phyloP scores from a whole-genome alignment of 225 moss, liverwort and hornwort species.

The Physcomitrium patens region DNA sequence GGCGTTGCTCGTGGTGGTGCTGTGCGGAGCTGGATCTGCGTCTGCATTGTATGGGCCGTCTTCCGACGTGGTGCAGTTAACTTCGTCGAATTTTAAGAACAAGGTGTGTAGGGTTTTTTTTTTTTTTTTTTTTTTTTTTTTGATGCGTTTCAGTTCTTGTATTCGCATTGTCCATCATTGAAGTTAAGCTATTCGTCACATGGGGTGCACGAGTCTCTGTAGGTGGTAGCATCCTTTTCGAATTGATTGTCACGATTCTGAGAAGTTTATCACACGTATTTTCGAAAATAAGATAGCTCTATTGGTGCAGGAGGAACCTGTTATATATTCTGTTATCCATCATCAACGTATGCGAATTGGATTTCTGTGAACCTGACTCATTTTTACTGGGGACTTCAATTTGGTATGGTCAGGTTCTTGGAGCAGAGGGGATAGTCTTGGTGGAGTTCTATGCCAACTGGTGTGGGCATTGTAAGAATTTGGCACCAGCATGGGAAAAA shows the following conservation, averaged over 20 bases:
- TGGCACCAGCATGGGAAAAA: conserved; percentile 96
- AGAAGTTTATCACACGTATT: no score
- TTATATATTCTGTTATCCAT: no score
- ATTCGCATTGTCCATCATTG: no score
- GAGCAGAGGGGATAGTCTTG: conserved; percentile 84
- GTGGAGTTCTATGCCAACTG: conserved; percentile 96
- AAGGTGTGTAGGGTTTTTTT: conserved; percentile 45
- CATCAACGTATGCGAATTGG: not conserved
- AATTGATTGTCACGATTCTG: no score
- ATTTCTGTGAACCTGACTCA: not conserved
- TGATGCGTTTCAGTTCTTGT: no score
- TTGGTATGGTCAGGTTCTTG: conserved; percentile 64
- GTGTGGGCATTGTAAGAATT: conserved; percentile 95
- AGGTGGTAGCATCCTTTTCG: no score
- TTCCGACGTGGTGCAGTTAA: conserved; percentile 84
- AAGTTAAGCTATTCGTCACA: no score
- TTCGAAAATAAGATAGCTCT: no score
- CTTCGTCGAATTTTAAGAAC: conserved; percentile 88
- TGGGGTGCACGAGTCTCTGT: no score
- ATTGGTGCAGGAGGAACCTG: no score
- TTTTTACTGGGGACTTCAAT: conserved; percentile 8
- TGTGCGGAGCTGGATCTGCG: conserved; percentile 48
- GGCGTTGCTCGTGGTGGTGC: conserved; percentile 39
- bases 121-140: not conserved
- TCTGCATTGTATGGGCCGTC: conserved; percentile 76